Conservation (phyloP, 2,329 filamentous ascomycete genomes). For the Fusarium pseudograminearum region DNA sequence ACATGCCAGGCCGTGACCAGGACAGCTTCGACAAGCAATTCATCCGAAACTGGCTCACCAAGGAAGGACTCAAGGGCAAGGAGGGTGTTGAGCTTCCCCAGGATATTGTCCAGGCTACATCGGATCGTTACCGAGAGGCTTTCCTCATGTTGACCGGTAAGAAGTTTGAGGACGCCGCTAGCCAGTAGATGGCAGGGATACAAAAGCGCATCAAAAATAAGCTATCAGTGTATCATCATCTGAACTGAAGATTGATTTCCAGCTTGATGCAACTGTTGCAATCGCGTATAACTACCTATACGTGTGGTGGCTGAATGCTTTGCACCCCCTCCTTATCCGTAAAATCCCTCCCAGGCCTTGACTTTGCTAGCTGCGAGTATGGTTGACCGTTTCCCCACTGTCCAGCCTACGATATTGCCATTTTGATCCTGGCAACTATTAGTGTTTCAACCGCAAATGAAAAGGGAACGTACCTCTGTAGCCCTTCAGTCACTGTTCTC, state of each 20-base stretch:
- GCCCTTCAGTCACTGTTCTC: slow-evolving; percentile 52
- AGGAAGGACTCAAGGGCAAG: slow-evolving; percentile 66
- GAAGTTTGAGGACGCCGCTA: slow-evolving; percentile 53
- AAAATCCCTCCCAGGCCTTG: slow-evolving; percentile 4
- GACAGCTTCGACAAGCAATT: slow-evolving; percentile 90
- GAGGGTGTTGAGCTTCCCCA: slow-evolving; percentile 69
- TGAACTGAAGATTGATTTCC: slow-evolving; percentile 34
- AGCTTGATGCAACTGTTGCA: slow-evolving; percentile 9
- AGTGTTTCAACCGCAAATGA: neutral
- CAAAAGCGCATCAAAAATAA: slow-evolving; percentile 1
- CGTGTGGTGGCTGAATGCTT: slow-evolving; percentile 1
- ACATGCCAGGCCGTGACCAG: slow-evolving; percentile 74
- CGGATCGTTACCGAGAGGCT: slow-evolving; percentile 78
- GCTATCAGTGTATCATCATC: slow-evolving; percentile 9
- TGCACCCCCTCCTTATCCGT: slow-evolving; percentile 11
- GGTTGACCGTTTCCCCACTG: neutral
- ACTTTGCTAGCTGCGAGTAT: slow-evolving; percentile 6
- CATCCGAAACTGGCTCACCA: slow-evolving; percentile 83
- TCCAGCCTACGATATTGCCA: slow-evolving; percentile 21
- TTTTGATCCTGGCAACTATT: slow-evolving; percentile 30
- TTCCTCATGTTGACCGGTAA: slow-evolving; percentile 74
- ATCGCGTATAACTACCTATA: neutral
- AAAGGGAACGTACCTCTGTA: slow-evolving; percentile 49
- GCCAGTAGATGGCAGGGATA: slow-evolving; percentile 20
- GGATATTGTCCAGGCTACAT: slow-evolving; percentile 77